Evolutionary conservation across 2,329 filamentous ascomycete genomes (phyloP).

Genomic region (Fusarium fujikuroi): DNA sequence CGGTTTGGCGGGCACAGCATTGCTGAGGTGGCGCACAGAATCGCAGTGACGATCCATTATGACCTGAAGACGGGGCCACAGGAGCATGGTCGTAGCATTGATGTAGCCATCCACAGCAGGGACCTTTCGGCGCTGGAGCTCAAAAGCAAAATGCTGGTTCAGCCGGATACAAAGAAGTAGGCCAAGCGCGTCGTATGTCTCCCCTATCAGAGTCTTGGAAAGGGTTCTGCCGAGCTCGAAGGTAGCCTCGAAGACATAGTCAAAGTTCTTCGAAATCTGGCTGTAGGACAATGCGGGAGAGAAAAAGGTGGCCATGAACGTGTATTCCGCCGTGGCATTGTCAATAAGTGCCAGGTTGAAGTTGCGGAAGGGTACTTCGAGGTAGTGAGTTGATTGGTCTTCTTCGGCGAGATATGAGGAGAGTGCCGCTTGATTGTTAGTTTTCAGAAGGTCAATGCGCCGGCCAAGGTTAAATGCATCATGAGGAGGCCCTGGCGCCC

Average conservation of each 20-base stretch:
- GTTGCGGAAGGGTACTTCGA: conserved; percentile 91
- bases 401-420: conserved; percentile 93
- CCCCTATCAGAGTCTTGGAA: conserved; percentile 79
- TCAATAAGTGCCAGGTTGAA: conserved; percentile 95
- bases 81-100: conserved; percentile 93
- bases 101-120: conserved; percentile 91
- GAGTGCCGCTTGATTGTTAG: conserved; percentile 77
- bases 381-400: conserved; percentile 83
- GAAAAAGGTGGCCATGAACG: conserved; percentile 92
- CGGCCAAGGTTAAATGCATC: conserved; percentile 92
- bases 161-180: conserved; percentile 90
- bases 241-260: conserved; percentile 88
- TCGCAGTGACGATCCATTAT: conserved; percentile 95
- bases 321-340: conserved; percentile 94
- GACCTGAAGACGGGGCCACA: conserved; percentile 95
- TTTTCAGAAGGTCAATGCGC: conserved; percentile 83
- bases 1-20: conserved; percentile 59
- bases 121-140: conserved; percentile 89
- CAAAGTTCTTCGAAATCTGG: conserved; percentile 83
- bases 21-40: conserved; percentile 75
- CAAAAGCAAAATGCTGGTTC: conserved; percentile 94
- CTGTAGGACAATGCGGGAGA: conserved; percentile 79
- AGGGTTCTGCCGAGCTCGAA: conserved; percentile 84
- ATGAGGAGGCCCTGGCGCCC: conserved; percentile 68
- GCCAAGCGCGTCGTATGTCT: conserved; percentile 85